Percentiles rank a stretch among this genome's conserved stretches.
Conservation (phyloP, 2,329 filamentous ascomycete genomes). For the Calonectria multiphialidica region DNA sequence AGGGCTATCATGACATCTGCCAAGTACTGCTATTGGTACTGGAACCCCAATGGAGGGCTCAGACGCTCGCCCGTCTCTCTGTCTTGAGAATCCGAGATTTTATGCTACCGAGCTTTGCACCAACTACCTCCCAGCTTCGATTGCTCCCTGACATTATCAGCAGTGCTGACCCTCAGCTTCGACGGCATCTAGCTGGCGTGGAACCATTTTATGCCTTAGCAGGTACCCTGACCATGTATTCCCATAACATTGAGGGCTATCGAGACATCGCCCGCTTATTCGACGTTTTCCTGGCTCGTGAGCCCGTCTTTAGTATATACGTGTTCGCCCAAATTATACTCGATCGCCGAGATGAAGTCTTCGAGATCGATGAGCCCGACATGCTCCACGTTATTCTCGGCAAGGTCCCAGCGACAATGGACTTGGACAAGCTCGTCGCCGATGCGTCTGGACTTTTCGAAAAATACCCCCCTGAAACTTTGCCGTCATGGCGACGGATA, state of each 20-base stretch:
- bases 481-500: conserved; percentile 80
- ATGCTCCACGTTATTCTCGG: conserved; percentile 92
- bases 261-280: conserved; percentile 90
- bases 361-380: conserved; percentile 91
- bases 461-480: conserved; percentile 76
- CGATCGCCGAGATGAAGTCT: conserved; percentile 83
- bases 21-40: conserved; percentile 94
- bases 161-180: conserved; percentile 78
- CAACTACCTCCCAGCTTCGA: conserved; percentile 86
- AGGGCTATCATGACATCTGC: conserved; percentile 98
- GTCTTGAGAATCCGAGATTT: conserved; percentile 94
- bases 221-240: conserved; percentile 95
- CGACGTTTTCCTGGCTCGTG: conserved; percentile 88
- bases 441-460: conserved; percentile 74
- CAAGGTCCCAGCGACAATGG: conserved; percentile 84
- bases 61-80: conserved; percentile 83
- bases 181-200: conserved; percentile 79
- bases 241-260: conserved; percentile 94
- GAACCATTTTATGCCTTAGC: conserved; percentile 93
- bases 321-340: conserved; percentile 92
- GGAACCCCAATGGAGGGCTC: conserved; percentile 68
- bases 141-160: conserved; percentile 87
- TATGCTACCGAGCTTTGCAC: conserved; percentile 90
- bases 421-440: conserved; percentile 82
- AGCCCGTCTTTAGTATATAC: conserved; percentile 91